Conservation (phyloP, 2,329 filamentous ascomycete species). For the Elsinoe australis region DNA sequence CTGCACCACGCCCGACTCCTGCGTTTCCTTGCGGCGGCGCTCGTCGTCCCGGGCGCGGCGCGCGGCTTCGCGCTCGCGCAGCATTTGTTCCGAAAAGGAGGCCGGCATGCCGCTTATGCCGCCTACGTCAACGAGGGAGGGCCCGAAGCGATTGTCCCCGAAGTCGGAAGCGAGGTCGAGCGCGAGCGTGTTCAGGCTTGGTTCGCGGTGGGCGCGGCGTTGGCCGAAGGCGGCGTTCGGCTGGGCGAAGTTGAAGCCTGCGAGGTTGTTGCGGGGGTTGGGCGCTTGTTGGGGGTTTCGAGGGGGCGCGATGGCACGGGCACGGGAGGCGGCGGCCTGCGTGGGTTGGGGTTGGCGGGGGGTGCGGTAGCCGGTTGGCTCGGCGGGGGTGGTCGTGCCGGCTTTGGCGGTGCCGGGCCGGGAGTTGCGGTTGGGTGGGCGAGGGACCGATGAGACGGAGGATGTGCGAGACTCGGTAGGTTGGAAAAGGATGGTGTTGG, state of each 20-base stretch:
- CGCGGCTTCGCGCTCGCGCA: slow-evolving; percentile 46
- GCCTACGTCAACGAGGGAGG: slow-evolving; percentile 40
- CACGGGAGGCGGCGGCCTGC: slow-evolving; percentile 31
- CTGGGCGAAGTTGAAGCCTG: slow-evolving; percentile 17
- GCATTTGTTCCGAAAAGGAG: slow-evolving; percentile 44
- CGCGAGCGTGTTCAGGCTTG: slow-evolving; percentile 55
- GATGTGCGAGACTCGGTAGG: slow-evolving; percentile 44
- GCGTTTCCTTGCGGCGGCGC: slow-evolving; percentile 32
- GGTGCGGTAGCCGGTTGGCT: slow-evolving; percentile 36
- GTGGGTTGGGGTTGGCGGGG: slow-evolving; percentile 33
- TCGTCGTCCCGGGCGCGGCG: slow-evolving; percentile 34
- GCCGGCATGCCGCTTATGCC: slow-evolving; percentile 31
- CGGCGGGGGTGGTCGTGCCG: slow-evolving; percentile 37
- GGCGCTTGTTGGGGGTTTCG: slow-evolving; percentile 49
- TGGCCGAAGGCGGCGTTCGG: slow-evolving; percentile 1
- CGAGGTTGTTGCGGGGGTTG: slow-evolving; percentile 48
- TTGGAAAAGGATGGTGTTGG: slow-evolving; percentile 77
- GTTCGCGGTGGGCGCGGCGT: slow-evolving; percentile 34
- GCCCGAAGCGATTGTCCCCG: slow-evolving; percentile 53
- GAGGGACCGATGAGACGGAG: slow-evolving; percentile 17
- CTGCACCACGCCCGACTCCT: slow-evolving; percentile 65
- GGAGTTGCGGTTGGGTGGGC: slow-evolving; percentile 2
- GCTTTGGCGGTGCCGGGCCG: slow-evolving; percentile 25
- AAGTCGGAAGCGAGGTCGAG: slow-evolving; percentile 68
- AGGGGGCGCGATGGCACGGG: slow-evolving; percentile 51